Conservation (phyloP, 768 basidiomycete species). For the Boletus sp. region DNA sequence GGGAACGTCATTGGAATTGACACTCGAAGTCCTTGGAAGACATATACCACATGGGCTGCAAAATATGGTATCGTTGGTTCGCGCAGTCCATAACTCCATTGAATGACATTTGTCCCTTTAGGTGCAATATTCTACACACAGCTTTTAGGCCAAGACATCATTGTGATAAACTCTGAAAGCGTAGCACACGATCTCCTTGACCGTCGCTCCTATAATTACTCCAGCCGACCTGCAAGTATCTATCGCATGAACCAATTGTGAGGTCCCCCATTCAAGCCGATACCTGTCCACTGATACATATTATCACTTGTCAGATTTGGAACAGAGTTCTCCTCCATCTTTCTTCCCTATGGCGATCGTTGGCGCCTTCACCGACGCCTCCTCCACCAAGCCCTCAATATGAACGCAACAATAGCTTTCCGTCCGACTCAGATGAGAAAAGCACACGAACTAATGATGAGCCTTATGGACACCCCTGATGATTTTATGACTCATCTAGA, state of each 20-base stretch:
- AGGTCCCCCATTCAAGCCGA: background rate
- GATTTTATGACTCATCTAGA: constrained; percentile 19
- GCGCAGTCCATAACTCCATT: background rate
- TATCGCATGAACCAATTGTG: constrained; percentile 3
- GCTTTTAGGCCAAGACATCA: constrained; percentile 9
- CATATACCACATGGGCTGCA: constrained; percentile 9
- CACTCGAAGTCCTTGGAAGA: constrained; percentile 6
- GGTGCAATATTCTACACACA: constrained; percentile 12
- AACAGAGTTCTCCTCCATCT: constrained; percentile 9
- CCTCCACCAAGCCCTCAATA: constrained; percentile 34
- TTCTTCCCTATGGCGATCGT: constrained; percentile 20
- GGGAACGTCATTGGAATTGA: constrained; percentile 9
- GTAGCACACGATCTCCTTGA: constrained; percentile 12
- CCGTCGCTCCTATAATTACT: constrained; percentile 11
- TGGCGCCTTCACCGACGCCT: constrained; percentile 26
- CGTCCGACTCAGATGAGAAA: constrained; percentile 30
- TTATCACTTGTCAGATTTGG: constrained; percentile 7
- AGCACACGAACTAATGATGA: constrained; percentile 24
- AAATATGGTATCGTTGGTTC: constrained; percentile 4
- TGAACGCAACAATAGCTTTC: constrained; percentile 23
- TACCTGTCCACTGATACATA: background rate
- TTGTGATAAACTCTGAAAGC: constrained; percentile 13
- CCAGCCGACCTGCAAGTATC: constrained; percentile 7
- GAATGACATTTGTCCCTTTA: background rate
- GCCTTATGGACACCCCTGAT: constrained; percentile 23